Base-by-base conservation (phyloP, 495 filamentous ascomycete genomes). In the Xylaria venustula region DNA sequence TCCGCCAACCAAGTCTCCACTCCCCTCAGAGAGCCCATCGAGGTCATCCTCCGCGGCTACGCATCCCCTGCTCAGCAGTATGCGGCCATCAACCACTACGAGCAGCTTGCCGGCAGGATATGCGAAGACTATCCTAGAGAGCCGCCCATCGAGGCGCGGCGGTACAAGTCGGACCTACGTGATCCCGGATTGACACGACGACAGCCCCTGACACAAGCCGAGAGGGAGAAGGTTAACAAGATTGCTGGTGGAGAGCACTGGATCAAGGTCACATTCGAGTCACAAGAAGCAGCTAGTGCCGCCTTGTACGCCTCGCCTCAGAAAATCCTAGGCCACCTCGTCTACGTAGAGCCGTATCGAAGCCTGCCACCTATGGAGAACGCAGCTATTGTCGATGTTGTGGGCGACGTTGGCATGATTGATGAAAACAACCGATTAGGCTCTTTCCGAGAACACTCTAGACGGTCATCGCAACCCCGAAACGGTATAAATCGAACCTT, bases 211-310 rank as follows among this genome's bases (percentile, higher is more conserved):
- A 87, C 90, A 15, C 71, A 80, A 25, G 83, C 85, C 34, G 90
- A 93, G 64, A 86, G 90, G 62, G 79, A 78, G 55, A 89, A 91
- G 69, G 88, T 90, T 59, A 90, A 89, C 73, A 81, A 78, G 48
- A 89, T 88, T 62, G 86, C 86, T 20, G 87, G 90, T 54, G 92
- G 92, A 15, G 83, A 87, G 60, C 85, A 92, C 75, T 97, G 92
- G 92, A 90, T 97, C 65, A 96, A 96, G 67, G 81, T 97, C 52
- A 97, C 92, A 1, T 97, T 93, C 64, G 90, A 95, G 73, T 91
- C 89, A 6, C 80, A 85, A 32, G 83, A 88, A 59, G 87, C 91
- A 3, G 92, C 91, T 19, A 89, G 92, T 49, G 80, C 85, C 36
- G 92, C 91, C 22, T 77, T 87, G 54, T 89, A 86, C 63, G 81